Conservation (phyloP, 139 green algal genomes). For the Chlamydomonas incerta region DNA sequence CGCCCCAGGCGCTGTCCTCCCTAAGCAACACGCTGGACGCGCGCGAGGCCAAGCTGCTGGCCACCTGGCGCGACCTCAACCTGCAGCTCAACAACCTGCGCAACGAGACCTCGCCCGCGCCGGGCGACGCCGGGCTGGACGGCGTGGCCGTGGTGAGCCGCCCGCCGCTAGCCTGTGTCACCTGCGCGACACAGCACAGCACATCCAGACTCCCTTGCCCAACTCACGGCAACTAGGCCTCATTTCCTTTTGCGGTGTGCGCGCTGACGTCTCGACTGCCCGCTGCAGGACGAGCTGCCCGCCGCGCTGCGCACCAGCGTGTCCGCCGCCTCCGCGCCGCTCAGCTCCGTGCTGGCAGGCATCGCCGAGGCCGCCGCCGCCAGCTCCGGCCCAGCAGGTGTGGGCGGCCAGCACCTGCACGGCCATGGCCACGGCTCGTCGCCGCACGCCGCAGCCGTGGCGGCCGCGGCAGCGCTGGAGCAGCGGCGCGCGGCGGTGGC, state of each 20-base stretch:
- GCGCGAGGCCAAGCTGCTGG: slow-evolving; percentile 43
- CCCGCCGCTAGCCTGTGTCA: too few species aligned
- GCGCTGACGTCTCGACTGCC: too few species aligned
- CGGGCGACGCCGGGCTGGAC: neutral
- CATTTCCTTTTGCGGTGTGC: too few species aligned
- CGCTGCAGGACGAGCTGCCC: slow-evolving; percentile 16
- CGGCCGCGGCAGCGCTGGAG: slow-evolving; percentile 23
- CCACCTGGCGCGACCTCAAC: slow-evolving; percentile 39
- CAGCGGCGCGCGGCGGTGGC: neutral
- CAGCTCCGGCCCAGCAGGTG: neutral
- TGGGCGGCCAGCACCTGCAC: too few species aligned
- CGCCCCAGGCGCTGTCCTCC: slow-evolving; percentile 10
- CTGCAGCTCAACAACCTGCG: slow-evolving; percentile 31
- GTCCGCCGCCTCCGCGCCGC: too few species aligned
- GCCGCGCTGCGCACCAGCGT: neutral
- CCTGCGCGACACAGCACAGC: too few species aligned
- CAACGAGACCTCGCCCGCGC: neutral
- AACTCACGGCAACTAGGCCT: neutral
- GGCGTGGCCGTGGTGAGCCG: neutral
- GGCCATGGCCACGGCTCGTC: too few species aligned
- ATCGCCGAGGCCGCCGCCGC: neutral
- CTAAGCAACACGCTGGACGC: slow-evolving; percentile 12
- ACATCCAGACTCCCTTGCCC: too few species aligned
- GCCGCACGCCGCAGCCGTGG: neutral
- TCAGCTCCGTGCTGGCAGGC: neutral